Base-by-base conservation (phyloP, 106 monocot genomes). In the Platanthera guangdongensis region DNA sequence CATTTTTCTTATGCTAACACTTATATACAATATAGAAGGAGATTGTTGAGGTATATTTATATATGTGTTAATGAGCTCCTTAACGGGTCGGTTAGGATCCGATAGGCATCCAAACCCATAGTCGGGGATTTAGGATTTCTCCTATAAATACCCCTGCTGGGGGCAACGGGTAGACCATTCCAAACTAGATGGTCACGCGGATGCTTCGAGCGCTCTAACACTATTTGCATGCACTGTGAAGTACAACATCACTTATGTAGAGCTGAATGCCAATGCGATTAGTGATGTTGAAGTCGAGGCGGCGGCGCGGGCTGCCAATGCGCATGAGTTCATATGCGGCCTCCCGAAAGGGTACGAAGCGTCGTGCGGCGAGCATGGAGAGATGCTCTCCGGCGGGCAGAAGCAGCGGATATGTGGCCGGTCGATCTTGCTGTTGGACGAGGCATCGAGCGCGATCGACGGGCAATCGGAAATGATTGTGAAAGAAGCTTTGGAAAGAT, bases 271-370 rank as follows among this genome's bases (percentile, higher is more conserved):
- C 12, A 5, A 12, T 16, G 16, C 55, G 55, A 16, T 12, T 57
- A 82, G 32, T 7, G 77, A 82, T 49, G 60, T 32, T 12, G 79
- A 83, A 60, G 59, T 83, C 8, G 79, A 79, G 47, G 79, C 48
- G 0, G 83, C 83, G 0, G 75, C 83, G 57, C 65, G 79, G 46
- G 79, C 67, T 5, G 83, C 83, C 0, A 79, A 83, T 19, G 83
- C 79, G 5, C 79, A 83, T 18, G 83, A 72, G 8, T 83, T 83
- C 75, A 76, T 83, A 68, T 71, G 60, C 15, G 52, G 51, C 8
- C 64, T 83, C 0, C 22, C 22, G n/a, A 28, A 6, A 3, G 25
- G 18, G 22, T 18, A 64, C 9, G 4, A 64, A 9, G n/a, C 64
- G 19, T 18, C 64, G n/a, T 21, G 64, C 10, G 67, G 30, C 4